Evolutionary conservation across 495 filamentous ascomycete genomes (phyloP), one percentile per base, ranked within the genome.

Genomic region (Penicillium manginii): DNA sequence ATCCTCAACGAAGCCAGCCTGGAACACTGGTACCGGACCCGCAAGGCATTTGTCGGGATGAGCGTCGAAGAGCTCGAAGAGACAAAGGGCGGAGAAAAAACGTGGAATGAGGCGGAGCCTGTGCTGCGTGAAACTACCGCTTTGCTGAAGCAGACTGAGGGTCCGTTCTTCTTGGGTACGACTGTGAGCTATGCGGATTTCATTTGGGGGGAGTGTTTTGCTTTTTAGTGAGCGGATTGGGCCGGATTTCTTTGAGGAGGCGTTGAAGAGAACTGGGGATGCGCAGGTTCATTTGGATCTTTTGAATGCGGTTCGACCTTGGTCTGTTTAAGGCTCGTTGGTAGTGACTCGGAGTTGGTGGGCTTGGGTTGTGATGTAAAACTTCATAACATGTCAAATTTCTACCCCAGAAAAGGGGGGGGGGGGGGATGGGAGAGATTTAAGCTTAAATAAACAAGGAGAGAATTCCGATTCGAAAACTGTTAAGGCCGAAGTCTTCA

Each of bases 101-200:
- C 66, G 2, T 86, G 73, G 73, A 60, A 72, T 15, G 57, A 55
- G 0, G 77, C 70, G 0, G 65, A 66, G 57, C 66, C 73, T 18
- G 46, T 55, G 0, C 21, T 84, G 12, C 57, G 68, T 46, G 67
- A 78, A 48, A 50, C 81, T 19, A 82, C 76, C 29, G 77, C 53
- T 2, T 31, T 85, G 60, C 54, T 88, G 67, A 76, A 73, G 67
- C 79, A 83, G 63, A 78, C 72, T 47, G 74, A 73, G 14, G 86
- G 81, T 1, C 82, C 78, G 21, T 87, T 72, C 60, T 72, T 73
- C 47, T 51, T 73, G 67, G 81, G 71, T 23, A 59, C 69, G 29
- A 65, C 52, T 58, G 58, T 67, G 22, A 61, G 63, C 40, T 75
- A 71, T 62, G 65, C 67, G 32, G 73, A 83, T 58, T 61, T 83